Percentiles rank a stretch among this genome's conserved stretches.
phyloP scores from a whole-genome alignment of 2,329 filamentous ascomycete genomes.

The Cladosporium halotolerans region DNA sequence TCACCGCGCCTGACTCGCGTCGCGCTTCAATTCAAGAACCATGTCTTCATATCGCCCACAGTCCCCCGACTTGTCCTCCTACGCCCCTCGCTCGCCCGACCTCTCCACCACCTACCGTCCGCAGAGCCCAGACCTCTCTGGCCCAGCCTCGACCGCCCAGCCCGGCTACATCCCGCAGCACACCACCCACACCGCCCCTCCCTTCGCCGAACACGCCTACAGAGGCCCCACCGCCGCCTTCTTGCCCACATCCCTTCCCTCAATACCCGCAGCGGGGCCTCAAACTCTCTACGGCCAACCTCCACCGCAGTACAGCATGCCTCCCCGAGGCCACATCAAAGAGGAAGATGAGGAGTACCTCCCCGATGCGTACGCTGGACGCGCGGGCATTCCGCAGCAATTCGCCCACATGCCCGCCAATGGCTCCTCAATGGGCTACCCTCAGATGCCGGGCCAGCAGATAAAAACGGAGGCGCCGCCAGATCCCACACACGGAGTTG shows the following conservation, averaged over 20 bases:
- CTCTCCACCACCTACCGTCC: conserved; percentile 43
- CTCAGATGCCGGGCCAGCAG: conserved; percentile 12
- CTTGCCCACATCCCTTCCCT: conserved; percentile 8
- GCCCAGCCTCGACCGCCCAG: conserved; percentile 23
- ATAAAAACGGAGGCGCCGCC: conserved; percentile 17
- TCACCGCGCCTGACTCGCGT: conserved; percentile 5
- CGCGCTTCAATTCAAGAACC: conserved; percentile 4
- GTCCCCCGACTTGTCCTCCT: conserved; percentile 18
- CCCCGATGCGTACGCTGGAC: conserved; percentile 20
- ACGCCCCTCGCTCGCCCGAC: conserved; percentile 39
- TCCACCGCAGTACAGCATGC: conserved; percentile 15
- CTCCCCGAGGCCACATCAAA: conserved; percentile 18
- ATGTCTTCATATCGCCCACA: conserved; percentile 10
- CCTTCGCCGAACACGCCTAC: conserved; percentile 5
- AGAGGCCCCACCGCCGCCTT: conserved; percentile 6
- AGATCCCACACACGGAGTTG: conserved; percentile 45
- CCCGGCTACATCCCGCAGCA: conserved; percentile 11
- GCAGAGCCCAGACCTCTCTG: conserved; percentile 33
- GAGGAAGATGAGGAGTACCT: conserved; percentile 29
- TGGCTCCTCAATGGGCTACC: conserved; percentile 8
- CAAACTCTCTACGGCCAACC: conserved; percentile 9
- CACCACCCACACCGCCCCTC: conserved; percentile 9
- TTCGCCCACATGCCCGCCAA: conserved; percentile 8
- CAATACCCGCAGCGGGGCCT: conserved; percentile 14
- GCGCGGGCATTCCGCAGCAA: conserved; percentile 13